phyloP scores from a whole-genome alignment of 139 green algal genomes.

The Tetradesmus lagerheimii region DNA sequence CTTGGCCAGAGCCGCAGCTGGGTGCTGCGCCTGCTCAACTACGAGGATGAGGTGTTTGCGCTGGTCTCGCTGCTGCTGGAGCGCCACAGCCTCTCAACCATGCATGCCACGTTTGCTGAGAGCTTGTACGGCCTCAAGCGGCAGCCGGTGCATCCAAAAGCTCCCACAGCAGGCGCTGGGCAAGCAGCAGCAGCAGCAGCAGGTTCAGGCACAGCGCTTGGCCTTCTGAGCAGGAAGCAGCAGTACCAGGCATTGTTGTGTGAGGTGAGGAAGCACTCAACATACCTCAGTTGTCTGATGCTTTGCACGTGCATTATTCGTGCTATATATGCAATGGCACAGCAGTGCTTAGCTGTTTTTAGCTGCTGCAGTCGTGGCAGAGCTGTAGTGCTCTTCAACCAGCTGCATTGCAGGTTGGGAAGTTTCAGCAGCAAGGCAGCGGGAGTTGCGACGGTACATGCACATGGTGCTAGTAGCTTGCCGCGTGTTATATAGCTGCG shows the following conservation, averaged over 20 bases:
- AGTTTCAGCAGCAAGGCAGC: not conserved
- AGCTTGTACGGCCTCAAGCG: slow-evolving; percentile 83
- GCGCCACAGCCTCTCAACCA: slow-evolving; percentile 63
- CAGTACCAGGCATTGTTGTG: slow-evolving; percentile 27
- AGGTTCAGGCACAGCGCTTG: not conserved
- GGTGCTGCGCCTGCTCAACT: slow-evolving; percentile 72
- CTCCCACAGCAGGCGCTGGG: not conserved
- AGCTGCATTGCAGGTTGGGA: not conserved
- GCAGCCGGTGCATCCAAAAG: slow-evolving; percentile 4
- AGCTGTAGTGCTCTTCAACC: not conserved
- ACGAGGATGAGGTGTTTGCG: slow-evolving; percentile 86
- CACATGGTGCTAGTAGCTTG: not conserved
- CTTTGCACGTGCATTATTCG: no score
- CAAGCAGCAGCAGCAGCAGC: not conserved
- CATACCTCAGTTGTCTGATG: no score
- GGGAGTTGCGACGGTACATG: not conserved
- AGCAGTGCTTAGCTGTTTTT: not conserved
- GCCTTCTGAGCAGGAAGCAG: not conserved
- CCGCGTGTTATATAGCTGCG: no score
- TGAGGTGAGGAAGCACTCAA: not conserved
- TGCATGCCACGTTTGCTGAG: slow-evolving; percentile 83
- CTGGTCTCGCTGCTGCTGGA: slow-evolving; percentile 75
- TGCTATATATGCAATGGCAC: no score
- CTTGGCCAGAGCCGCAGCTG: slow-evolving; percentile 71
- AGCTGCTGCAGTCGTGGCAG: not conserved